These are phyloP conservation scores for Phoma sp. DNA, from an alignment of 2,329 filamentous ascomycete species.

Conservation along the genomic window DNA sequence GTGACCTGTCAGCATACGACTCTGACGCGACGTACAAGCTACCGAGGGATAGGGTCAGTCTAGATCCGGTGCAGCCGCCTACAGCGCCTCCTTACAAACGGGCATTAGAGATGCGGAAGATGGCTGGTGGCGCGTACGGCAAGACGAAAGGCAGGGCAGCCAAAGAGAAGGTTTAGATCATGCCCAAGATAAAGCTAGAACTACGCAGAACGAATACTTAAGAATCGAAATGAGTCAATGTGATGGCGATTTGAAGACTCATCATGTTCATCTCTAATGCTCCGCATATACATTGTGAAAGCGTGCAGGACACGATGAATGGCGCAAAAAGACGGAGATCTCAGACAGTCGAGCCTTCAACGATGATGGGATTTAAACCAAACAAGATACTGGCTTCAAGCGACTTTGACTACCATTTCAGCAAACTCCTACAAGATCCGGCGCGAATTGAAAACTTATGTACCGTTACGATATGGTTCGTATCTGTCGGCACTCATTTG, in stretches of 20 bases:
- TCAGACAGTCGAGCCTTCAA: no score
- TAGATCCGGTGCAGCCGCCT: constrained; percentile 93
- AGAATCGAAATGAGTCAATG: neutral
- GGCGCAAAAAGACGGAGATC: no score
- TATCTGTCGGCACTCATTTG: neutral
- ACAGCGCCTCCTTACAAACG: constrained; percentile 95
- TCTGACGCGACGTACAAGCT: constrained; percentile 93
- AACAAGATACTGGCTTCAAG: no score
- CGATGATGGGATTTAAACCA: no score
- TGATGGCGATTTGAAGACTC: neutral
- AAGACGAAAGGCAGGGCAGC: constrained; percentile 63
- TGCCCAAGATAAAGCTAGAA: neutral
- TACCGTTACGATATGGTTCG: neutral
- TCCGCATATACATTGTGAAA: no score
- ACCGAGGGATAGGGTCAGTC: constrained; percentile 82
- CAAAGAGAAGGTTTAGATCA: neutral
- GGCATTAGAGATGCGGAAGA: constrained; percentile 82
- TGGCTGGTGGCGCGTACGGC: constrained; percentile 77
- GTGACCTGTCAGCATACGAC: constrained; percentile 92
- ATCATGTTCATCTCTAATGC: no score
- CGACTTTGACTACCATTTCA: no score
- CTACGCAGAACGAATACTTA: neutral
- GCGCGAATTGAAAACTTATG: no score
- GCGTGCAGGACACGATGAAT: no score
- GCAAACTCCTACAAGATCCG: no score